These are phyloP conservation scores for Tuber magnatum DNA, from an alignment of 495 filamentous ascomycete species.

Conservation along the genomic window DNA sequence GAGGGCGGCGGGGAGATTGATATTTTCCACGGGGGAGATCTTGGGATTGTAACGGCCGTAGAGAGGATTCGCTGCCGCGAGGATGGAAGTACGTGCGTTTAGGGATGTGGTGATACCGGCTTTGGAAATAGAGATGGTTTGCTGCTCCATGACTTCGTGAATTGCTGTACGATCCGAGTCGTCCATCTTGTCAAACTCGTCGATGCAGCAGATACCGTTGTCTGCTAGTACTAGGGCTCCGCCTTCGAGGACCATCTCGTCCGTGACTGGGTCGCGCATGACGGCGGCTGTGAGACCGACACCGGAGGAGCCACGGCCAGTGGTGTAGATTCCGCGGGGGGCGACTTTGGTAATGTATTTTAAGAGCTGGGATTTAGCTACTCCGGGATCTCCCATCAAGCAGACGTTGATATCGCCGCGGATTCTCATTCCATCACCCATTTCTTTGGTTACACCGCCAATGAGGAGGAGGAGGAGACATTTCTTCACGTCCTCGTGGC, in stretches of 20 bases:
- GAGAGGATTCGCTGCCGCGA: constrained; percentile 95
- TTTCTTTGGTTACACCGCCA: constrained; percentile 91
- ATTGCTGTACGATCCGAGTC: constrained; percentile 93
- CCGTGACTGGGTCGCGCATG: constrained; percentile 96
- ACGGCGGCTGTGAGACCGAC: constrained; percentile 97
- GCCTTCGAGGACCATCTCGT: constrained; percentile 97
- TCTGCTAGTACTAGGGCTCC: constrained; percentile 93
- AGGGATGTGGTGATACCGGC: constrained; percentile 93
- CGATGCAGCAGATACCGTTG: constrained; percentile 98
- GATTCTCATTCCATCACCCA: constrained; percentile 97
- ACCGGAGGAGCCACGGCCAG: constrained; percentile 88
- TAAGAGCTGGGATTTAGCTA: constrained; percentile 93
- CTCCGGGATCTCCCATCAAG: constrained; percentile 98
- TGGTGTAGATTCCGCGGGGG: constrained; percentile 94
- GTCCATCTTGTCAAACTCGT: constrained; percentile 99
- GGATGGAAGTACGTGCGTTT: constrained; percentile 91
- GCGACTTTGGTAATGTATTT: constrained; percentile 99
- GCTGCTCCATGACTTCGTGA: constrained; percentile 99
- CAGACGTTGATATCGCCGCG: constrained; percentile 98
- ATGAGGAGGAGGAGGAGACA: constrained; percentile 88
- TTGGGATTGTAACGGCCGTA: constrained; percentile 98
- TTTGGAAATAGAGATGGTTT: constrained; percentile 98
- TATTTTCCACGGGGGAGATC: constrained; percentile 94
- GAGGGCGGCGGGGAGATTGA: constrained; percentile 91
- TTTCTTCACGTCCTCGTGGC: constrained; percentile 96